Conservation (phyloP, 176 grass and related monocot genomes). For the Hsuehochloa calcarea region DNA sequence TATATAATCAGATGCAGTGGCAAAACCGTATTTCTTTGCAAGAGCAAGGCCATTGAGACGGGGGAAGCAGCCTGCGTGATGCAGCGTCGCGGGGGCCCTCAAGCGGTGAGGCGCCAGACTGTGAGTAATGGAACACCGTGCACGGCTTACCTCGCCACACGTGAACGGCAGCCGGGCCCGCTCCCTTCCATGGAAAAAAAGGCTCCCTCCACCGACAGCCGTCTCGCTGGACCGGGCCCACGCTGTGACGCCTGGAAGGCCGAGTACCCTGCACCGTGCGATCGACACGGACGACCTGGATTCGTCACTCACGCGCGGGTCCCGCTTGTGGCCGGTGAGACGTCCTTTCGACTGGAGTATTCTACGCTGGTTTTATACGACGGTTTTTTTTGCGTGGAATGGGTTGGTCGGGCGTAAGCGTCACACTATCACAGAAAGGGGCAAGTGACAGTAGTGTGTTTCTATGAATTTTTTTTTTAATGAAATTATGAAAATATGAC, state of each 20-base stretch:
- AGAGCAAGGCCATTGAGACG: neutral
- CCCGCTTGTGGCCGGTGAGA: neutral
- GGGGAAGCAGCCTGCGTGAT: neutral
- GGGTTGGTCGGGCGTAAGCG: neutral
- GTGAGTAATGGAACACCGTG: neutral
- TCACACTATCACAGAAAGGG: neutral
- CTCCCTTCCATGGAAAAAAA: neutral
- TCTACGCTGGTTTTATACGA: neutral
- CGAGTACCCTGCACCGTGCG: neutral
- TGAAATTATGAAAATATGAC: too few relatives aligned
- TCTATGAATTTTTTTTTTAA: too few relatives aligned
- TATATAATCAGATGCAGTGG: neutral
- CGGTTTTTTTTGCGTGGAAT: neutral
- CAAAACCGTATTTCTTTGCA: constrained; percentile 11
- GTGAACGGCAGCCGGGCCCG: neutral
- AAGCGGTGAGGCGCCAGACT: neutral
- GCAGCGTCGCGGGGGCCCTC: neutral
- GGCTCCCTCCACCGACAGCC: constrained; percentile 7
- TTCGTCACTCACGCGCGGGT: neutral
- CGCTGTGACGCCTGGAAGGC: neutral
- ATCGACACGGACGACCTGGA: neutral
- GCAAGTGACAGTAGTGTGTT: neutral
- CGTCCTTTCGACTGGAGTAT: neutral
- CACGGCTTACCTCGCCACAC: neutral
- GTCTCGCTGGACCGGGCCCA: neutral